Conservation (phyloP, 2,329 filamentous ascomycete genomes). For the Colletotrichum falcatum region DNA sequence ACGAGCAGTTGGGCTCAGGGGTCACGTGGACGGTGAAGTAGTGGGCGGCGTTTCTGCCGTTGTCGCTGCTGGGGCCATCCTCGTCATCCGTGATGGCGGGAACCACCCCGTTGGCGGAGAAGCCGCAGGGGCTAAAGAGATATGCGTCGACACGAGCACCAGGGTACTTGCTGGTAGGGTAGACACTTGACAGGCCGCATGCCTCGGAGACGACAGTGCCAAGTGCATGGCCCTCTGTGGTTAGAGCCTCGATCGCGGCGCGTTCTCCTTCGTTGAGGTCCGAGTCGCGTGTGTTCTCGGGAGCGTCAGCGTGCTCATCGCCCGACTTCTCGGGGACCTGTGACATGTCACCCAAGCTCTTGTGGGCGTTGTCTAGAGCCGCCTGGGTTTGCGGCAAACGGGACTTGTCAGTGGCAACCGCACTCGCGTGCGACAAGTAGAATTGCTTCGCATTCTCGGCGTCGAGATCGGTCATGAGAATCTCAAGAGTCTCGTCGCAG, state of each 20-base stretch:
- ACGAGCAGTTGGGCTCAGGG: constrained; percentile 95
- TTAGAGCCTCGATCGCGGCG: constrained; percentile 77
- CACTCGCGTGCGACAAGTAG: constrained; percentile 80
- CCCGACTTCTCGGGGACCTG: constrained; percentile 51
- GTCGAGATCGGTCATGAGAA: constrained; percentile 79
- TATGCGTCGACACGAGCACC: constrained; percentile 96
- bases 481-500: constrained; percentile 81
- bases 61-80: constrained; percentile 46
- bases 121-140: constrained; percentile 95
- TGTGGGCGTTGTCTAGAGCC: constrained; percentile 69
- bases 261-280: constrained; percentile 69
- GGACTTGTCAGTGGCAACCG: constrained; percentile 86
- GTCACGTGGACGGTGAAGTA: constrained; percentile 99
- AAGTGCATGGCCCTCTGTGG: constrained; percentile 92
- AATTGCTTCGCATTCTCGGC: constrained; percentile 77
- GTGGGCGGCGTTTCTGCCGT: constrained; percentile 71
- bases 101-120: constrained; percentile 95
- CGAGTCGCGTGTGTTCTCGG: constrained; percentile 72
- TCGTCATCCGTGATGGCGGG: constrained; percentile 75
- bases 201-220: constrained; percentile 92
- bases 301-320: constrained; percentile 81
- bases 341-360: constrained; percentile 70
- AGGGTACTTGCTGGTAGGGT: constrained; percentile 87
- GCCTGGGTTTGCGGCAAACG: constrained; percentile 72
- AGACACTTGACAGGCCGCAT: constrained; percentile 90